Evolutionary conservation across 1,139 yeast genomes (phyloP).

Genomic region (Scheffersomyces lignicola): DNA sequence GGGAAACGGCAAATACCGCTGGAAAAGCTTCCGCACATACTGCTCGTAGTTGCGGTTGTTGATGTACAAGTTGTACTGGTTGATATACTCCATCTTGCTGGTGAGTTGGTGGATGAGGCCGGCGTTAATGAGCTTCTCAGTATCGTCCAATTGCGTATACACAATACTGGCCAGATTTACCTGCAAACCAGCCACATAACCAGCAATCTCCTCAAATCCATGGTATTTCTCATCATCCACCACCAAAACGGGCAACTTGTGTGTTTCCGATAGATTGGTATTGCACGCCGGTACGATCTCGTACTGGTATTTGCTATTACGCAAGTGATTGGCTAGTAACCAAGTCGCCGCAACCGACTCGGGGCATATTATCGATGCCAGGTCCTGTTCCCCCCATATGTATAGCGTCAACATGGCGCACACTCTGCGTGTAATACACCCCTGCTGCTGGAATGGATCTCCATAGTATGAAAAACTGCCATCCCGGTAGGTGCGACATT

Average conservation of each 20-base stretch:
- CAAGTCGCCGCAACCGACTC: constrained; percentile 40
- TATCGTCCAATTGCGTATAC: background rate
- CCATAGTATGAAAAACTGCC: background rate
- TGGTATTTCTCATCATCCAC: constrained; percentile 27
- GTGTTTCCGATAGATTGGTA: constrained; percentile 53
- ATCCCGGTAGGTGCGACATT: no score
- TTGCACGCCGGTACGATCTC: constrained; percentile 56
- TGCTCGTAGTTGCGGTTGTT: constrained; percentile 63
- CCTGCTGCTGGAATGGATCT: no score
- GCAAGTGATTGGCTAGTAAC: constrained; percentile 21
- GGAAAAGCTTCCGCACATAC: constrained; percentile 62
- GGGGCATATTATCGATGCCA: constrained; percentile 40
- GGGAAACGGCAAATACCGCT: constrained; percentile 69
- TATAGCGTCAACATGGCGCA: constrained; percentile 46
- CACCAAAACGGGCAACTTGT: constrained; percentile 57
- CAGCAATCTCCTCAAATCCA: constrained; percentile 53
- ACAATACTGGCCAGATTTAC: no score
- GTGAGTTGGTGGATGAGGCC: constrained; percentile 32
- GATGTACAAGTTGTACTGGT: constrained; percentile 63
- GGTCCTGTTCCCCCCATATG: constrained; percentile 53
- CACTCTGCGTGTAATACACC: no score
- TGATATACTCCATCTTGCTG: constrained; percentile 45
- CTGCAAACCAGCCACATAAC: constrained; percentile 20
- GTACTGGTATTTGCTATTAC: constrained; percentile 15
- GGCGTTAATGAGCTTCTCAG: constrained; percentile 23